Evolutionary conservation across 2,329 filamentous ascomycete species (phyloP).

Genomic region (Epichloe typhina): DNA sequence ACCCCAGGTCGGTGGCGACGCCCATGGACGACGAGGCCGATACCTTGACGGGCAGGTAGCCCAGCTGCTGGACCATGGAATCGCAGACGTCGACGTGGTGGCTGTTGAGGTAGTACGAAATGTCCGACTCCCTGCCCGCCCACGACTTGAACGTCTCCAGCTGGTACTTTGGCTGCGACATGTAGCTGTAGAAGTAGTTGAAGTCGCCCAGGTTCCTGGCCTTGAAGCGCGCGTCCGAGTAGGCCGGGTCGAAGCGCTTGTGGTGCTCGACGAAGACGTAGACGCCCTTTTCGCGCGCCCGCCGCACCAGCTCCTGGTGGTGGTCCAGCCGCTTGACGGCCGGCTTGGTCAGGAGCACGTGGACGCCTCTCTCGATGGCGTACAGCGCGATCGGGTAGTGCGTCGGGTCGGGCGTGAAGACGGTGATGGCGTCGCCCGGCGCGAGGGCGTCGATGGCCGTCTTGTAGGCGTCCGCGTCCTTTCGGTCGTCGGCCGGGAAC

Average conservation of each 20-base stretch:
- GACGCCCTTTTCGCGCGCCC: slow-evolving; percentile 60
- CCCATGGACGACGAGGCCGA: slow-evolving; percentile 67
- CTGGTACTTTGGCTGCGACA: slow-evolving; percentile 85
- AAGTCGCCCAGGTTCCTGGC: slow-evolving; percentile 75
- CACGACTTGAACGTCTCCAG: slow-evolving; percentile 90
- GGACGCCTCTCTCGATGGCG: slow-evolving; percentile 74
- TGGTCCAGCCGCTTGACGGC: slow-evolving; percentile 74
- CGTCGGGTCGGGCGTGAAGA: slow-evolving; percentile 89
- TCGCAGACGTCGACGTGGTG: slow-evolving; percentile 91
- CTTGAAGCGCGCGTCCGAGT: slow-evolving; percentile 72
- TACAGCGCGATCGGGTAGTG: slow-evolving; percentile 89
- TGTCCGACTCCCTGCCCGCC: slow-evolving; percentile 85
- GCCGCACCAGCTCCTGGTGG: slow-evolving; percentile 63
- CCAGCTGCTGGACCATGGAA: slow-evolving; percentile 65
- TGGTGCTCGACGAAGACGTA: slow-evolving; percentile 94
- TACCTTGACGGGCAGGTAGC: slow-evolving; percentile 66
- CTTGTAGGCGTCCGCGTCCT: slow-evolving; percentile 77
- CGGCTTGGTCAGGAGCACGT: slow-evolving; percentile 89
- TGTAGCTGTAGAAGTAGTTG: slow-evolving; percentile 97
- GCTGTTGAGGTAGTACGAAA: slow-evolving; percentile 91
- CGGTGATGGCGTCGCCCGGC: slow-evolving; percentile 79
- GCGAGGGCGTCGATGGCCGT: slow-evolving; percentile 70
- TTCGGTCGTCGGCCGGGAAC: slow-evolving; percentile 59
- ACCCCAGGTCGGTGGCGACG: slow-evolving; percentile 66
- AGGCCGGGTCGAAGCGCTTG: slow-evolving; percentile 90